These are phyloP conservation scores for Naematelia aurantialba DNA, from an alignment of 768 basidiomycete genomes.

Conservation along the genomic window DNA sequence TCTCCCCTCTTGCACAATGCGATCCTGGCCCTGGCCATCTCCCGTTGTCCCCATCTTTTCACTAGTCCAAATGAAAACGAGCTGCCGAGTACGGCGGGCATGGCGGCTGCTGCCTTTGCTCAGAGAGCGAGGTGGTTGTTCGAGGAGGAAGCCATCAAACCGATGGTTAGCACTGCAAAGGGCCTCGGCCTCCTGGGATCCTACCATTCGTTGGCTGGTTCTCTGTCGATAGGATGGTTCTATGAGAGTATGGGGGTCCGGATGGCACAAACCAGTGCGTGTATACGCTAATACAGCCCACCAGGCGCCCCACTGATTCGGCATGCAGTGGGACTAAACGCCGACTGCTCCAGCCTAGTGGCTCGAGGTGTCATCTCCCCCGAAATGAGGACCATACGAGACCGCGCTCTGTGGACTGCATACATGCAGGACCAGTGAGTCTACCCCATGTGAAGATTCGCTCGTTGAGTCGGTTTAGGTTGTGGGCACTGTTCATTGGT, in stretches of 20 bases:
- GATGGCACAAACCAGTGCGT: conserved; percentile 37
- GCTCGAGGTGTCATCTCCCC: conserved; percentile 21
- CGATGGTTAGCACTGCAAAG: conserved; percentile 54
- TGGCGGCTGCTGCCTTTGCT: conserved; percentile 31
- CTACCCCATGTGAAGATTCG: background rate
- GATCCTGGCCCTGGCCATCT: conserved; percentile 54
- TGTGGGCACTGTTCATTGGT: conserved; percentile 33
- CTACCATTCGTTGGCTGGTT: conserved; percentile 52
- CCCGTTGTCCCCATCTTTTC: background rate
- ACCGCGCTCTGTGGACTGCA: conserved; percentile 15
- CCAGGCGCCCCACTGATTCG: too few relatives aligned
- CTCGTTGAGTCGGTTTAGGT: conserved; percentile 1
- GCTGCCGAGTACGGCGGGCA: background rate
- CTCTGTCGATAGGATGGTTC: conserved; percentile 55
- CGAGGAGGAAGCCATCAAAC: conserved; percentile 53
- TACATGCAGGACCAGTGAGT: conserved; percentile 34
- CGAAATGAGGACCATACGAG: conserved; percentile 9
- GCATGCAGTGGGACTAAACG: conserved; percentile 47
- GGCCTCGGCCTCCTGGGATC: conserved; percentile 52
- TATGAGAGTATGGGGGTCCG: conserved; percentile 52
- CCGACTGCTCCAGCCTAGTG: conserved; percentile 31
- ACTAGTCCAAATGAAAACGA: background rate
- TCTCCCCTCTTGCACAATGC: conserved; percentile 72
- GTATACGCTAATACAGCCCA: too few relatives aligned
- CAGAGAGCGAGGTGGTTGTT: conserved; percentile 52